These are phyloP conservation scores for Periconia sp. DNA, from an alignment of 2,329 filamentous ascomycete genomes.

Conservation along the genomic window DNA sequence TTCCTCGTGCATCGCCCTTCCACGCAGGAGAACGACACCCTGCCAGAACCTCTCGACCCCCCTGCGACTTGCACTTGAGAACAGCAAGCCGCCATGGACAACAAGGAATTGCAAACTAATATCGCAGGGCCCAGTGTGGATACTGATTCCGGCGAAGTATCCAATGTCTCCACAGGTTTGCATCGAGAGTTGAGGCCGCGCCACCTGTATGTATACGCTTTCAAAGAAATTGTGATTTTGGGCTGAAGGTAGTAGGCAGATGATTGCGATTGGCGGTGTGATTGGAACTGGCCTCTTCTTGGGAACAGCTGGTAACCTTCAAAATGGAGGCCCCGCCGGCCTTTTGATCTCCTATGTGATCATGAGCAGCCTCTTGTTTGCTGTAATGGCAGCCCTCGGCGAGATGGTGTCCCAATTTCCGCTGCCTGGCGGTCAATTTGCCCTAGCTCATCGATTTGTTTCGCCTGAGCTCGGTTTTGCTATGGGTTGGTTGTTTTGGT, in stretches of 20 bases:
- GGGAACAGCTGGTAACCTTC: background rate
- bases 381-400: background rate
- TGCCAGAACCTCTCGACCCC: too few species aligned
- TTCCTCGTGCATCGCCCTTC: too few species aligned
- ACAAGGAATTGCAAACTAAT: too few species aligned
- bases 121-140: too few species aligned
- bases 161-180: too few species aligned
- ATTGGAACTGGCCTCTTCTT: background rate
- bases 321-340: background rate
- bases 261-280: background rate
- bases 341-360: background rate
- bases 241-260: background rate
- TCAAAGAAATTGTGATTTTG: too few species aligned
- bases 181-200: too few species aligned
- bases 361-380: background rate
- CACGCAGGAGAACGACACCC: too few species aligned
- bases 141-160: too few species aligned
- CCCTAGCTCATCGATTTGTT: background rate
- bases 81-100: too few species aligned
- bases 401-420: background rate
- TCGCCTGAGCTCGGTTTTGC: background rate
- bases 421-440: background rate
- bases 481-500: background rate
- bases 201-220: too few species aligned
- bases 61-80: too few species aligned